Evolutionary conservation across 805 yeast genomes (phyloP), one percentile per base, ranked within the genome.

Genomic region (Pichia deserticola): DNA sequence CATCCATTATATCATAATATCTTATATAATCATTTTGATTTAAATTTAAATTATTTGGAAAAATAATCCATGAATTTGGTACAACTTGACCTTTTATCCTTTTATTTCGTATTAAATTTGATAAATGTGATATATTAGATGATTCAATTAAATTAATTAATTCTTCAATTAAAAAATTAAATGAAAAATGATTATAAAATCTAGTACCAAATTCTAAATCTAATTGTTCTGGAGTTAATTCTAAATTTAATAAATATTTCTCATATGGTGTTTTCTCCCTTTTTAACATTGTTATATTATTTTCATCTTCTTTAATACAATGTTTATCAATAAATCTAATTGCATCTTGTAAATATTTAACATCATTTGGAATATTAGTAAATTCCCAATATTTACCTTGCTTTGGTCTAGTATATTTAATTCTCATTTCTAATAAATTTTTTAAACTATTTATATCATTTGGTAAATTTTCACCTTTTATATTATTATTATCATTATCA

Each of bases 371-470:
- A 12, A 48, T 28, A 20, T 40, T n/a, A 13, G 37, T 25, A n/a
- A 51, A 51, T 35, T 48, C 47, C 54, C 54, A 51, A 15, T 40
- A 28, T n/a, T 47, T 51, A 13, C 54, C 54, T 10, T 41, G 42
- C n/a, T 51, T 44, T 15, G 54, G 54, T 7, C 40, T 29, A 3
- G 54, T 49, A 36, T 52, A 52, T 30, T 46, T 48, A 5, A 46
- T 46, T 28, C 51, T 43, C 36, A 46, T 43, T 11, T 36, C 35
- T 13, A 45, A 35, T 36, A 52, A 29, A 20, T 30, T 44, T 29
- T 41, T 30, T 13, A 47, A 47, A 12, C 34, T 36, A 7, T 44
- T 38, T 5, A 44, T 27, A 27, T 52, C 50, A 42, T 44, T 28
- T 13, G 44, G 47, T 25, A 38, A 42, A 2, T 41, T n/a, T 2